phyloP scores from a whole-genome alignment of 352 stramenopile genomes.

The Phytophthora palmivora region DNA sequence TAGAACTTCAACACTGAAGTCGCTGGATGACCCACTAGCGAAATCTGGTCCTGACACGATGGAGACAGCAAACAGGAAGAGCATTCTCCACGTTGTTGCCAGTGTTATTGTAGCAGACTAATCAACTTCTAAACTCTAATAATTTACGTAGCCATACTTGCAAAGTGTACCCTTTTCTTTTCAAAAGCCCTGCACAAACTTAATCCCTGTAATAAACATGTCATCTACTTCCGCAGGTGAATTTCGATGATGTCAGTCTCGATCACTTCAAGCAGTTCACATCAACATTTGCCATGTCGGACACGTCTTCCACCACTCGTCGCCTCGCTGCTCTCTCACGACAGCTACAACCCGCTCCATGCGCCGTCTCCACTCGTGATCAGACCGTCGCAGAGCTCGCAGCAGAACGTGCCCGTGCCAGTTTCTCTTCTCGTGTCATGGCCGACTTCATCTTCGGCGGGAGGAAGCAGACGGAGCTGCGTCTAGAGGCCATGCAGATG shows the following conservation, averaged over 20 bases:
- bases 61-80: not conserved
- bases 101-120: not conserved
- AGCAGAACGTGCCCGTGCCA: slow-evolving; percentile 51
- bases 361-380: slow-evolving; percentile 51
- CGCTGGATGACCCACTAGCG: not conserved
- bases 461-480: slow-evolving; percentile 45
- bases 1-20: slow-evolving; percentile 1
- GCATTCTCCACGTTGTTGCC: not conserved
- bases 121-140: slow-evolving; percentile 11
- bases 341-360: slow-evolving; percentile 44
- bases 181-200: not conserved
- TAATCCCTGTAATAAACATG: not conserved
- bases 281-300: slow-evolving; percentile 42
- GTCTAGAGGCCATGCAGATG: slow-evolving; percentile 59
- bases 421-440: slow-evolving; percentile 64
- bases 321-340: slow-evolving; percentile 61
- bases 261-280: slow-evolving; percentile 8
- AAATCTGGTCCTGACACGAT: slow-evolving; percentile 16
- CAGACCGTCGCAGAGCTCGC: slow-evolving; percentile 54
- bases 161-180: not conserved
- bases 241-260: slow-evolving; percentile 11
- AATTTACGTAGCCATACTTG: slow-evolving; percentile 4
- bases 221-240: not conserved
- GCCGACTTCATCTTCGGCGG: slow-evolving; percentile 71
- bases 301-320: slow-evolving; percentile 36